A percentile compares a stretch with the other conserved stretches of the same genome.
Conservation (phyloP, 257 asterid genomes). For the Solanum piurae region DNA sequence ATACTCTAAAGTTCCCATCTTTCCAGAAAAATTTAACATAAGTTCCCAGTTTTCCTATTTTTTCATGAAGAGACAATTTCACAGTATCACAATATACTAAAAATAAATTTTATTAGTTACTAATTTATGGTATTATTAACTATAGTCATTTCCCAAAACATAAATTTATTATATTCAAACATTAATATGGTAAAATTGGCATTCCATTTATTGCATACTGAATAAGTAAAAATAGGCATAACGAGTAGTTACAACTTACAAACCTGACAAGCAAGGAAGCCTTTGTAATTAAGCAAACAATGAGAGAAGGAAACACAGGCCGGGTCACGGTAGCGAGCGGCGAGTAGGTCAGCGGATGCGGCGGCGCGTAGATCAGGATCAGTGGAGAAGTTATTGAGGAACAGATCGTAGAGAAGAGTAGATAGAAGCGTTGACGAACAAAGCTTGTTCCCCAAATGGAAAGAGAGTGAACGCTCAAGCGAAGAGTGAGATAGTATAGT, state of each 20-base stretch:
- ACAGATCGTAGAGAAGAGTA: conserved; percentile 70
- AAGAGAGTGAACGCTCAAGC: conserved; percentile 70
- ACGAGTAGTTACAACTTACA: not conserved
- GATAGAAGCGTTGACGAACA: conserved; percentile 85
- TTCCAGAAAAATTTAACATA: not conserved
- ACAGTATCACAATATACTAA: not conserved
- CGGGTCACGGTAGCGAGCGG: conserved; percentile 26
- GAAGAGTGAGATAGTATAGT: conserved; percentile 82
- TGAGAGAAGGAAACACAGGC: conserved; percentile 37
- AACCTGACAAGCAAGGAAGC: conserved; percentile 41
- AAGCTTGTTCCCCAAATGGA: conserved; percentile 83
- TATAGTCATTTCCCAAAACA: not conserved
- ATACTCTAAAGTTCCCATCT: not conserved
- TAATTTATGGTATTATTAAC: not conserved
- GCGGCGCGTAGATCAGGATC: conserved; percentile 59
- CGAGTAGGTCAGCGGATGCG: conserved; percentile 25
- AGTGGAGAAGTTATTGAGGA: conserved; percentile 57
- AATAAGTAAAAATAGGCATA: not conserved
- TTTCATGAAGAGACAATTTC: not conserved
- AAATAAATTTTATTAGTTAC: not conserved
- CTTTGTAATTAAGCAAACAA: conserved; percentile 34
- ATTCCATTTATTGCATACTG: not conserved
- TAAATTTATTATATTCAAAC: not conserved
- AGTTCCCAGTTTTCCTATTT: not conserved
- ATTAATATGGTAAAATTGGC: not conserved